Percentiles rank a stretch among this genome's conserved stretches.
These are phyloP conservation scores for Rhizomucor pusillus DNA, from an alignment of 371 early-diverging fungal species.

Conservation along the genomic window DNA sequence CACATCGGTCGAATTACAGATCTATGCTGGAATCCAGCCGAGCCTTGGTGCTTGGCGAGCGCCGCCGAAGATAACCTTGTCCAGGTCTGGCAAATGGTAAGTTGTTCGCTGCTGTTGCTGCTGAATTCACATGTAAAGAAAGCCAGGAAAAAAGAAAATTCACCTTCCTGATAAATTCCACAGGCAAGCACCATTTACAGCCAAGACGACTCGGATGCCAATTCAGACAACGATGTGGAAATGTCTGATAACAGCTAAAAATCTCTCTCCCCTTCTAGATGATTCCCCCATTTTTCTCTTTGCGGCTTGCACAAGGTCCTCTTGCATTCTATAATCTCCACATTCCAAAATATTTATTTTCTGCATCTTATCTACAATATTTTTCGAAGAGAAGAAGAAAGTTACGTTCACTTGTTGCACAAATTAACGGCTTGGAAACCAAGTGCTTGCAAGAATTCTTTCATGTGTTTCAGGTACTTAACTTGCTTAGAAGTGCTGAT, in stretches of 20 bases:
- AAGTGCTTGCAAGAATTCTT: too few relatives aligned
- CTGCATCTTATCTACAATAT: too few relatives aligned
- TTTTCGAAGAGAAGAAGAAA: too few relatives aligned
- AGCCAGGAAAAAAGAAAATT: not conserved
- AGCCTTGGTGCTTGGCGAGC: slow-evolving; percentile 94
- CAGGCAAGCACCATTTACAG: slow-evolving; percentile 11
- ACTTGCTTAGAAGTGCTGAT: too few relatives aligned
- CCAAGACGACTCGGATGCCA: not conserved
- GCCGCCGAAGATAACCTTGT: slow-evolving; percentile 97
- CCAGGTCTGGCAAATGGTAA: slow-evolving; percentile 99
- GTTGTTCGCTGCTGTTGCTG: not conserved
- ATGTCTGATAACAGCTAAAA: not conserved
- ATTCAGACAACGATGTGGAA: slow-evolving; percentile 1
- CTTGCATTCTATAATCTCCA: too few relatives aligned
- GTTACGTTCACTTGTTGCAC: too few relatives aligned
- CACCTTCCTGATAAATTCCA: not conserved
- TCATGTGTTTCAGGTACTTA: too few relatives aligned
- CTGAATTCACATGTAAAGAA: not conserved
- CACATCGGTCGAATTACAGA: slow-evolving; percentile 98
- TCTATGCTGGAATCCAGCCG: slow-evolving; percentile 96
- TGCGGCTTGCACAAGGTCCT: too few relatives aligned
- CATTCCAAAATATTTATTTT: too few relatives aligned
- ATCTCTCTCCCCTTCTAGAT: too few relatives aligned
- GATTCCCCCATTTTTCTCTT: too few relatives aligned
- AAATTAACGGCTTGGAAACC: too few relatives aligned